Conservation (phyloP, 1,284 basidiomycete genomes). For the Sporisorium iseilematis-ciliati region DNA sequence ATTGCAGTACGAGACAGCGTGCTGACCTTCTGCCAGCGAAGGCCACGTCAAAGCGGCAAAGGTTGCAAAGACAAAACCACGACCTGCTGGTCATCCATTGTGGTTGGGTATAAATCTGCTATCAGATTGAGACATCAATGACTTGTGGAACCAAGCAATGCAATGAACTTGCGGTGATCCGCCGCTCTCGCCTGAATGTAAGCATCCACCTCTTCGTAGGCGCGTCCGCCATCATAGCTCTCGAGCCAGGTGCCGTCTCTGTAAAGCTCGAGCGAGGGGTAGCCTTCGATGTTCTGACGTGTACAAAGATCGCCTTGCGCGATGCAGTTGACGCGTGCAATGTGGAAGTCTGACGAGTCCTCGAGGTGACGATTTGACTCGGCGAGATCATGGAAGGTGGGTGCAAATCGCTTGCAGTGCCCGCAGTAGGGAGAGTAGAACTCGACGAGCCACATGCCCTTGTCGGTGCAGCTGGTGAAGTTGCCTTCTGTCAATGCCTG, state of each 20-base stretch:
- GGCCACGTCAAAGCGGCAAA: background rate
- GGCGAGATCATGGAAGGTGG: conserved; percentile 82
- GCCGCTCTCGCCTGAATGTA: conserved; percentile 44
- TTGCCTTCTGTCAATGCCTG: conserved; percentile 31
- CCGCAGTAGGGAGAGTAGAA: conserved; percentile 77
- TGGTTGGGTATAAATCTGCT: conserved; percentile 2
- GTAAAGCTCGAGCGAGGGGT: conserved; percentile 57
- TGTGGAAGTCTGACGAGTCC: conserved; percentile 56
- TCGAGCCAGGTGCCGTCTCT: conserved; percentile 46
- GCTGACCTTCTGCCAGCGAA: background rate
- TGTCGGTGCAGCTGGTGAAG: conserved; percentile 30
- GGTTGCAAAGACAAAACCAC: background rate
- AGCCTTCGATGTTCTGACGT: conserved; percentile 47
- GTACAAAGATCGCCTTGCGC: conserved; percentile 57
- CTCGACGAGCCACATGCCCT: conserved; percentile 60
- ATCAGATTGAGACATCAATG: background rate
- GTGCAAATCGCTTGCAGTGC: conserved; percentile 81
- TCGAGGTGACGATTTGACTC: conserved; percentile 55
- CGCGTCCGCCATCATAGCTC: conserved; percentile 42
- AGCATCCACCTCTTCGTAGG: conserved; percentile 30
- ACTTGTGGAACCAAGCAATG: background rate
- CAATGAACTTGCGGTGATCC: conserved; percentile 37
- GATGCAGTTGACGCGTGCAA: conserved; percentile 66
- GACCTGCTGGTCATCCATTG: background rate
- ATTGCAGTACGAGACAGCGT: background rate